Base-by-base conservation (phyloP, 495 filamentous ascomycete species). In the Diplogelasinospora grovesii region DNA sequence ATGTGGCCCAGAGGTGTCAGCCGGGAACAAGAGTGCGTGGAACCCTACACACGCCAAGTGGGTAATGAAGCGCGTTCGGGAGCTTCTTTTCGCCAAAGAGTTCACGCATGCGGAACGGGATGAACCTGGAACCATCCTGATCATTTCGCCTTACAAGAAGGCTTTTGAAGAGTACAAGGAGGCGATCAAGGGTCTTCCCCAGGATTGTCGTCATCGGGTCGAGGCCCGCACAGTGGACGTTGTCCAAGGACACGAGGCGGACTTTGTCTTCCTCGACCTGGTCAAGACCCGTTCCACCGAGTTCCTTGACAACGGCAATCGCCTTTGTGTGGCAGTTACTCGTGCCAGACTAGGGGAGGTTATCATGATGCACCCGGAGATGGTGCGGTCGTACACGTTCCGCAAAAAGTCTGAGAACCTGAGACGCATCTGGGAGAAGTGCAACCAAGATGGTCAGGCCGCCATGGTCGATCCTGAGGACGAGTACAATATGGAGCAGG, bases 21-120 rank as follows among this genome's bases (percentile, higher is more conserved):
- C 5, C 22, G 22, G 29, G 26, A 1, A 26, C 14, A 1, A 36
- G 40, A 30, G 26, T 24, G 36, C 36, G 30, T 56, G 21, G 28
- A 45, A 36, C 56, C 50, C 51, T 40, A 16, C 10, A 3, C 48
- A 57, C 0, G 36, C 52, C 24, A 42, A 50, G 15, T 57, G 43
- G 22, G 56, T 68, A 1, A 56, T 60, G 21, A 37, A 50, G 13
- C 60, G 54, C 8, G 31, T 68, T 5, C 36, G 39, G 6, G 38
- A 41, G 13, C 21, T 48, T 5, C 14, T n/a, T n/a, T n/a, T n/a
- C n/a, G n/a, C n/a, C n/a, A n/a, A n/a, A n/a, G n/a, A n/a, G n/a
- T n/a, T n/a, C n/a, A n/a, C n/a, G n/a, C n/a, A n/a, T n/a, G n/a
- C n/a, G n/a, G n/a, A n/a, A n/a, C n/a, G n/a, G n/a, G 34, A 43